A percentile compares a stretch with the other conserved stretches of the same genome.
phyloP scores from a whole-genome alignment of 2,329 filamentous ascomycete genomes.

The Aspergillus proliferans region DNA sequence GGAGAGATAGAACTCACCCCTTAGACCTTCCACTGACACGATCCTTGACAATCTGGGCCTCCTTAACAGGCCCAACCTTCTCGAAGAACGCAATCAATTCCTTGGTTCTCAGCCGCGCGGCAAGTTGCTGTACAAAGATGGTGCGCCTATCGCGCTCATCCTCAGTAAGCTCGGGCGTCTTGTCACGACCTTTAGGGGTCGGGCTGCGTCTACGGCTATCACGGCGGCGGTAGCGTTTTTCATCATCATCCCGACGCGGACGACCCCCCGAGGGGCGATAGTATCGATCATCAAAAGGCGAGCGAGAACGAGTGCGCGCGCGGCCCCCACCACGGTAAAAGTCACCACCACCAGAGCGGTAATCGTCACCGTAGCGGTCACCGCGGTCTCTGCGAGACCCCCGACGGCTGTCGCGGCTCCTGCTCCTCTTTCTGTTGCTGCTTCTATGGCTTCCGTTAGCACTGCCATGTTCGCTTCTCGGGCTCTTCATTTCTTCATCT shows the following conservation, averaged over 20 bases:
- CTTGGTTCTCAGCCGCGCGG: slow-evolving; percentile 82
- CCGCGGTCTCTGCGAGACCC: slow-evolving; percentile 50
- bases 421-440: slow-evolving; percentile 76
- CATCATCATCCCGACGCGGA: slow-evolving; percentile 44
- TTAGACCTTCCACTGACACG: slow-evolving; percentile 94
- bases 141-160: slow-evolving; percentile 96
- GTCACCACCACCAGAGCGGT: slow-evolving; percentile 56
- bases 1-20: slow-evolving; percentile 57
- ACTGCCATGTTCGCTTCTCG: slow-evolving; percentile 68
- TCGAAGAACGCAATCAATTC: slow-evolving; percentile 94
- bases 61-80: slow-evolving; percentile 87
- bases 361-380: slow-evolving; percentile 54
- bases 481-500: slow-evolving; percentile 58
- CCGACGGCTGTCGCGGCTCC: slow-evolving; percentile 69
- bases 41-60: slow-evolving; percentile 98
- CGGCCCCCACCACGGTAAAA: slow-evolving; percentile 63
- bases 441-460: slow-evolving; percentile 66
- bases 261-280: slow-evolving; percentile 45
- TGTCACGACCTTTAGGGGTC: slow-evolving; percentile 37
- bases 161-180: slow-evolving; percentile 68
- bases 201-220: slow-evolving; percentile 40
- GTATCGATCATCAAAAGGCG: slow-evolving; percentile 57
- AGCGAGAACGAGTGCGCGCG: slow-evolving; percentile 65
- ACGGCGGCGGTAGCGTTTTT: slow-evolving; percentile 47
- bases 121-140: slow-evolving; percentile 97